Conservation (phyloP, 1,139 yeast species). For the Kluyveromyces sp. region DNA sequence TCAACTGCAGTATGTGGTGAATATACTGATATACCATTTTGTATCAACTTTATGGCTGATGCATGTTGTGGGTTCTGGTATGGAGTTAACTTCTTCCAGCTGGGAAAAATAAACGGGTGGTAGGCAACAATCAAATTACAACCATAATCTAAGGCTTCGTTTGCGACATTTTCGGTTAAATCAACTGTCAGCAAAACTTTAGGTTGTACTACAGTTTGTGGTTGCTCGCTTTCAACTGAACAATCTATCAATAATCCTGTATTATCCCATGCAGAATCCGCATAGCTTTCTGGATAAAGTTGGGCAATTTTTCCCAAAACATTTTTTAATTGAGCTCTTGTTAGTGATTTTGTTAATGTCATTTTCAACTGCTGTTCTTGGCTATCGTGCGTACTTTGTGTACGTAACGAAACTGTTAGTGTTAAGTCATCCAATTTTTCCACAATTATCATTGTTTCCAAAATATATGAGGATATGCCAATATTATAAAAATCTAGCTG, state of each 20-base stretch:
- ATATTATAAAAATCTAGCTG: no score
- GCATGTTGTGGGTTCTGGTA: conserved; percentile 67
- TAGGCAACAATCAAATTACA: conserved; percentile 66
- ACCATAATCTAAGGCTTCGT: conserved; percentile 61
- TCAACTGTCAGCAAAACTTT: conserved; percentile 72
- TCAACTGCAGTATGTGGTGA: conserved; percentile 96
- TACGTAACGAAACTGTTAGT: no score
- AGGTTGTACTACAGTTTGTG: conserved; percentile 12
- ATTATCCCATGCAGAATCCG: conserved; percentile 89
- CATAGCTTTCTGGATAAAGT: conserved; percentile 63
- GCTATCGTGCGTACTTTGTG: no score
- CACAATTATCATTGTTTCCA: no score
- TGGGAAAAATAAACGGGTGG: conserved; percentile 90
- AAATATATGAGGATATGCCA: no score
- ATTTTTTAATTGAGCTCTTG: conserved; percentile 34
- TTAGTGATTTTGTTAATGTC: conserved; percentile 12
- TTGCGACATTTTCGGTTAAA: conserved; percentile 73
- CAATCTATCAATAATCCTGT: conserved; percentile 80
- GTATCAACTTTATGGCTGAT: conserved; percentile 64
- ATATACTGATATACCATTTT: conserved; percentile 75
- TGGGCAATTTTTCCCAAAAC: conserved; percentile 54
- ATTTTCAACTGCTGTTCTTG: no score
- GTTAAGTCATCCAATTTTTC: no score
- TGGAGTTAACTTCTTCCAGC: conserved; percentile 66
- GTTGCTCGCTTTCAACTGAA: conserved; percentile 21